Base-by-base conservation (phyloP, 768 basidiomycete species). In the Suillus luteus region DNA sequence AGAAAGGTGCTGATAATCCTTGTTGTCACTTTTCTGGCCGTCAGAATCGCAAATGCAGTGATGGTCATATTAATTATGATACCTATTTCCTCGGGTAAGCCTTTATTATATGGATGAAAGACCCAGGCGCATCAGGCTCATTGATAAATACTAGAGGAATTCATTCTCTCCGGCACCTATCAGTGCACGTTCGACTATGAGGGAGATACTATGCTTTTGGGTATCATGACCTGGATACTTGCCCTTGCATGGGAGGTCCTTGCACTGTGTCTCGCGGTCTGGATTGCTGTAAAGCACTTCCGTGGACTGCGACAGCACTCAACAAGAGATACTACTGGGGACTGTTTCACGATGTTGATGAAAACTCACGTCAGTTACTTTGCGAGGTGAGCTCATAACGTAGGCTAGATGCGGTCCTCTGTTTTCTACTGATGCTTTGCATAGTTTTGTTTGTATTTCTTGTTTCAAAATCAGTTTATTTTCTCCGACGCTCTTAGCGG, bases 61-160 rank as follows among this genome's bases (percentile, higher is more conserved):
- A 51, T 51, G 3, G 8, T 0, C 8, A 3, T 2, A 51, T 15
- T 51, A 9, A 1, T 17, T 0, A 17, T 15, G 14, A 27, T 0
- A 15, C 24, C 17, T 0, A 27, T 0, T 8, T 51, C 24, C 9
- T 24, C 0, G 14, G 15, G 49, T 17, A 27, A 51, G 49, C 24
- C 8, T 51, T 9, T 4, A 17, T 24, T 15, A 24, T 15, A 24
- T 15, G 14, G 11, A 49, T 24, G 24, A 17, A 17, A 51, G 8
- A 9, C 3, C 12, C 5, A 6, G 14, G 24, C 9, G 7, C 49
- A 51, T 51, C 14, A 15, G 15, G 49, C 27, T 51, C 49, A 51
- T 17, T 9, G 24, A 51, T 2, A 27, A 4, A 27, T 51, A 27
- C 7, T 14, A 51, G 49, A 51, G 27, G 49, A 8, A 15, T 15